Conservation (phyloP, 2,329 filamentous ascomycete genomes). For the Aspergillus texensis region DNA sequence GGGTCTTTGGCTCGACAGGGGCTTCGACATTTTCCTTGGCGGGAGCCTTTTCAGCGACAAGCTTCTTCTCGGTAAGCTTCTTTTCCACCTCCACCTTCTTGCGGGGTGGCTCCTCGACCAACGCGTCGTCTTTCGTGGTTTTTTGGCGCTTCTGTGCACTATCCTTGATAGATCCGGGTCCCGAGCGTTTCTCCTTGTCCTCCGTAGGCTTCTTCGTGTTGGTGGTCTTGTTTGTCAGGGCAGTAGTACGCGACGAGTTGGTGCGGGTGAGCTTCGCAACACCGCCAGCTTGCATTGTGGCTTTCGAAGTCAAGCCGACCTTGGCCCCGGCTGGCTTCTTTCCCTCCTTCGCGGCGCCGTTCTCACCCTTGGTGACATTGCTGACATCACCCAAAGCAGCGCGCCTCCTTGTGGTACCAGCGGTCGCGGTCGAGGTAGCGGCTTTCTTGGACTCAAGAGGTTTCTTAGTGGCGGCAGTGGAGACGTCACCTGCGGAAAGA, state of each 20-base stretch:
- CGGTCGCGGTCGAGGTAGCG: slow-evolving; percentile 48
- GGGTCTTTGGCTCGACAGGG: slow-evolving; percentile 38
- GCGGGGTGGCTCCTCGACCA: slow-evolving; percentile 64
- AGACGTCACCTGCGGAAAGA: slow-evolving; percentile 50
- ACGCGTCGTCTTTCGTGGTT: slow-evolving; percentile 61
- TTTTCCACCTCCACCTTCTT: slow-evolving; percentile 67
- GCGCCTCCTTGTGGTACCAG: slow-evolving; percentile 68
- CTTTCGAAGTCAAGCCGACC: slow-evolving; percentile 74
- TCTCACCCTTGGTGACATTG: slow-evolving; percentile 77
- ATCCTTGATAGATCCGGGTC: slow-evolving; percentile 70
- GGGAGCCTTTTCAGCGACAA: slow-evolving; percentile 36
- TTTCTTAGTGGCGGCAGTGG: slow-evolving; percentile 65
- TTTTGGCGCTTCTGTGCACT: slow-evolving; percentile 64
- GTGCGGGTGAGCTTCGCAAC: slow-evolving; percentile 71
- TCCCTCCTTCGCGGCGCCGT: slow-evolving; percentile 62
- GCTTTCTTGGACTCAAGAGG: slow-evolving; percentile 72
- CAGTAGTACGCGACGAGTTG: slow-evolving; percentile 62
- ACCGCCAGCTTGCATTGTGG: slow-evolving; percentile 73
- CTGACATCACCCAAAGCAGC: slow-evolving; percentile 90
- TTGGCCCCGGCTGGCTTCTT: slow-evolving; percentile 73
- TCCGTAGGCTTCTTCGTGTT: slow-evolving; percentile 62
- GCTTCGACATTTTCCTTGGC: slow-evolving; percentile 27
- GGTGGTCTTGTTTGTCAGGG: slow-evolving; percentile 66
- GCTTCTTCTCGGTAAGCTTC: slow-evolving; percentile 42
- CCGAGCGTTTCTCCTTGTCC: slow-evolving; percentile 72